Evolutionary conservation across 2,329 filamentous ascomycete genomes (phyloP).

Genomic region (Arthrobotrys megalospora): DNA sequence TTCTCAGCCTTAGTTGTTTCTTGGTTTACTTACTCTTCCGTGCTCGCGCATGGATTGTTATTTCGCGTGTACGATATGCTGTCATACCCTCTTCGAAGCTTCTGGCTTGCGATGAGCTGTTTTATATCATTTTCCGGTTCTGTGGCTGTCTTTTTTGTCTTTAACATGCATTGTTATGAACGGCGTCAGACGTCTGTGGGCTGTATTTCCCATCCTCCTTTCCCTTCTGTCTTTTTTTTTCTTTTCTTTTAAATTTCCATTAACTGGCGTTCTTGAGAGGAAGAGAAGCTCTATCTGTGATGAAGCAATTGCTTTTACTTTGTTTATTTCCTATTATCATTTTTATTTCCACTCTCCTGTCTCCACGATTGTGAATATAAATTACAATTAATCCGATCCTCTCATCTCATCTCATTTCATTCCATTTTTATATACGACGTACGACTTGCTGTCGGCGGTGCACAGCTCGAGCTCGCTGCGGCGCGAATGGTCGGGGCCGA

Average conservation of each 20-base stretch:
- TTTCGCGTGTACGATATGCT: conserved; percentile 49
- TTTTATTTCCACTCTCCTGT: not conserved
- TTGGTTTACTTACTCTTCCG: not conserved
- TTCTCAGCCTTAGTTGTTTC: conserved; percentile 10
- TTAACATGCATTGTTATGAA: conserved; percentile 51
- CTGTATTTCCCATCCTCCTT: conserved; percentile 39
- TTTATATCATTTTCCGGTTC: conserved; percentile 43
- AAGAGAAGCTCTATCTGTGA: conserved; percentile 32
- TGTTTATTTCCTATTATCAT: conserved; percentile 5
- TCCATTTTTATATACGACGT: conserved; percentile 3
- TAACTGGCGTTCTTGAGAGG: conserved; percentile 49
- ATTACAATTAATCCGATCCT: conserved; percentile 26
- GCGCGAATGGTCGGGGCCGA: not conserved
- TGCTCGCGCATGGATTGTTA: conserved; percentile 26
- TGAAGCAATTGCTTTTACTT: conserved; percentile 15
- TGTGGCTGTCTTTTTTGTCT: conserved; percentile 7
- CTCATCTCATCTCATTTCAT: not conserved
- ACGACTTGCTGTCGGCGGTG: conserved; percentile 3
- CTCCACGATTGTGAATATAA: conserved; percentile 54
- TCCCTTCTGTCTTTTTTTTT: conserved; percentile 4
- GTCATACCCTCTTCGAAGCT: conserved; percentile 27
- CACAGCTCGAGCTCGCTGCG: not conserved
- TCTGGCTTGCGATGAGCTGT: conserved; percentile 13
- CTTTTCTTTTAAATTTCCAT: conserved; percentile 11
- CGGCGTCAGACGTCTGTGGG: conserved; percentile 56